These are phyloP conservation scores for Verbena officinalis DNA, from an alignment of 257 asterid species.

Conservation along the genomic window DNA sequence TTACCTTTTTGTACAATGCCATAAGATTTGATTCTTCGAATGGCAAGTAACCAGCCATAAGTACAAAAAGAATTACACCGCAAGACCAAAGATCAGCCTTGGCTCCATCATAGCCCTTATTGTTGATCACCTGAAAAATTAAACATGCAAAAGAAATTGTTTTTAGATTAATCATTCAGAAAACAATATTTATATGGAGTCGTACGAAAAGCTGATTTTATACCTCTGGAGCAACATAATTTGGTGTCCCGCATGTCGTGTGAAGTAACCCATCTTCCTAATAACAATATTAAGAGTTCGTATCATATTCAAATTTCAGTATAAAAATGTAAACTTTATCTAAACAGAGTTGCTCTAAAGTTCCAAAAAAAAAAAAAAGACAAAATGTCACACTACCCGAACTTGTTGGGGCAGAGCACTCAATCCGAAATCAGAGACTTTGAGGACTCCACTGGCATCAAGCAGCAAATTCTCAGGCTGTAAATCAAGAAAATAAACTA, in stretches of 20 bases:
- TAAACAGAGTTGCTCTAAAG: background rate
- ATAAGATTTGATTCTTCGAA: slow-evolving; percentile 87
- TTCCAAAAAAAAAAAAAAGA: background rate
- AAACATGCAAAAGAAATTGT: slow-evolving; percentile 6
- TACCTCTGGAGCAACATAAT: slow-evolving; percentile 99
- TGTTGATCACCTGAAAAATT: slow-evolving; percentile 68
- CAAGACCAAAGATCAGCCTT: slow-evolving; percentile 98
- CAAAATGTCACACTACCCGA: slow-evolving; percentile 58
- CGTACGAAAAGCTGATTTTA: slow-evolving; percentile 20
- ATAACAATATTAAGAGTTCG: slow-evolving; percentile 29
- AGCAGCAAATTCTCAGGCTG: slow-evolving; percentile 93
- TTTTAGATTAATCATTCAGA: slow-evolving; percentile 6
- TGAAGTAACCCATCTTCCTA: slow-evolving; percentile 98
- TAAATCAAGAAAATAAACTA: slow-evolving; percentile 23
- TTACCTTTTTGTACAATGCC: slow-evolving; percentile 57
- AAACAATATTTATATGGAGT: background rate
- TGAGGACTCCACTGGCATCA: slow-evolving; percentile 76
- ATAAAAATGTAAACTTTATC: background rate
- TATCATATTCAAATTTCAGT: background rate
- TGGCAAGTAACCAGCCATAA: slow-evolving; percentile 77
- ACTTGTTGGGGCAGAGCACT: slow-evolving; percentile 98
- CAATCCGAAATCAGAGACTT: slow-evolving; percentile 94
- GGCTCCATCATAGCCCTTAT: slow-evolving; percentile 96
- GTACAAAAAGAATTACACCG: slow-evolving; percentile 66
- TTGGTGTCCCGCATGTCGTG: slow-evolving; percentile 97